These are phyloP conservation scores for Vitis hybrid DNA, from an alignment of 177 flowering plant genomes.

Conservation along the genomic window DNA sequence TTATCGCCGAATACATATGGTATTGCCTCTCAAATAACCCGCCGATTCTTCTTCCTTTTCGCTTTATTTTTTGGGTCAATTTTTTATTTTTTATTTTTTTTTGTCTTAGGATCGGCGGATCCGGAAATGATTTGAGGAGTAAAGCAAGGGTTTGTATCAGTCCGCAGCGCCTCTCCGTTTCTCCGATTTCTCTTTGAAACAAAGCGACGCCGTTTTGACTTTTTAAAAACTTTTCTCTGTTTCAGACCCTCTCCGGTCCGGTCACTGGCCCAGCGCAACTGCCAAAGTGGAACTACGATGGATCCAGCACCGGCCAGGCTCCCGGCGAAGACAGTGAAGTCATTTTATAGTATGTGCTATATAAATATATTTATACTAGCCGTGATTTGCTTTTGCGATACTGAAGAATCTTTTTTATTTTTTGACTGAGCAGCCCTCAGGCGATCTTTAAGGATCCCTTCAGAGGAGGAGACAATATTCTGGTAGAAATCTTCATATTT, in stretches of 20 bases:
- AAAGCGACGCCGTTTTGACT: too few relatives aligned
- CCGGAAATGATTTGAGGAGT: conserved; percentile 55
- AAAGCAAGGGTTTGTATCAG: conserved; percentile 44
- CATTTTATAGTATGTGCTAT: conserved; percentile 22
- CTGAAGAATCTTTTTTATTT: background rate
- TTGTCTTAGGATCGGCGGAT: conserved; percentile 47
- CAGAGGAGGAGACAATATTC: conserved; percentile 56
- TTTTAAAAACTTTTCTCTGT: too few relatives aligned
- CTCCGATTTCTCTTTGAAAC: too few relatives aligned
- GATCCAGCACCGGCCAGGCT: conserved; percentile 34
- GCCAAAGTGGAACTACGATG: conserved; percentile 33
- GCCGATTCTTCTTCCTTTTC: background rate
- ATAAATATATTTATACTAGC: background rate
- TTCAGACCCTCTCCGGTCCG: conserved; percentile 25
- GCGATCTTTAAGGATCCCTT: conserved; percentile 66
- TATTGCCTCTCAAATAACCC: background rate
- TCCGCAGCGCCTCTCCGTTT: background rate
- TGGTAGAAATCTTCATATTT: conserved; percentile 25
- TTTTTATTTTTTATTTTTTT: background rate
- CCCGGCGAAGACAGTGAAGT: conserved; percentile 36
- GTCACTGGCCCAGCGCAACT: conserved; percentile 21
- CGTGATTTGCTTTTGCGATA: background rate
- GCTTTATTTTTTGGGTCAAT: background rate
- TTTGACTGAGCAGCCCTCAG: conserved; percentile 42
- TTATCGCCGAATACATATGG: conserved; percentile 58